Base-by-base conservation (phyloP, 345 rosid genomes). In the Syzygium aromaticum region DNA sequence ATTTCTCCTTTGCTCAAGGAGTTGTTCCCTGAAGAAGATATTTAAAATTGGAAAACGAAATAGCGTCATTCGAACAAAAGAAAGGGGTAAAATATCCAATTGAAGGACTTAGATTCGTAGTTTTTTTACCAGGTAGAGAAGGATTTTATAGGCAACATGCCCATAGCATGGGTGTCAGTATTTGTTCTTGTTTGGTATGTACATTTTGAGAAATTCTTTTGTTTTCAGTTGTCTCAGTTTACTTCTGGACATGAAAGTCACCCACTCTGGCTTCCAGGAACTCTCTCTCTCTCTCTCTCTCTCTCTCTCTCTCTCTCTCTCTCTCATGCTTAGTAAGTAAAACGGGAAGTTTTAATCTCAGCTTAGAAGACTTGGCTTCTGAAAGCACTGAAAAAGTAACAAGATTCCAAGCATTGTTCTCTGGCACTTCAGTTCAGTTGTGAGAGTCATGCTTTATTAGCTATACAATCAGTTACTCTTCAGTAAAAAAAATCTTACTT, bases 1-100 rank as follows among this genome's bases (percentile, higher is more conserved):
- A 96, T 95, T 88, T 96, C 99, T 87, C 99, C 98, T 61, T 85
- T 94, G 5, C 94, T 98, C n/a, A 96, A 95, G 28, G 98, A 94
- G 85, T 86, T 94, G 80, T 95, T 96, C 91, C 98, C 98, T 49
- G 98, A 94, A 27, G 93, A 90, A 73, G 80, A 73, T 33, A 21
- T 21, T 33, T 85, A 30, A 23, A 46, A 63, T 40, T n/a, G 25
- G 33, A 2, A 51, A 51, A 16, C 6, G 33, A 51, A 54, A 33
- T 46, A 52, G 85, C 8, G 52, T 84, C 57, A 52, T 84, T 12
- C 25, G 53, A 15, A 15, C 56, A 52, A n/a, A 52, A 25, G 13
- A 33, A 30, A 84, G 25, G 59, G 54, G 46, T 52, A 84, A 10
- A 52, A 28, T 30, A 30, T 52, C 57, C 56, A 51, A 49, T 52